Evolutionary conservation across 2,329 filamentous ascomycete species (phyloP).

Genomic region (Aspergillus arachidicola): DNA sequence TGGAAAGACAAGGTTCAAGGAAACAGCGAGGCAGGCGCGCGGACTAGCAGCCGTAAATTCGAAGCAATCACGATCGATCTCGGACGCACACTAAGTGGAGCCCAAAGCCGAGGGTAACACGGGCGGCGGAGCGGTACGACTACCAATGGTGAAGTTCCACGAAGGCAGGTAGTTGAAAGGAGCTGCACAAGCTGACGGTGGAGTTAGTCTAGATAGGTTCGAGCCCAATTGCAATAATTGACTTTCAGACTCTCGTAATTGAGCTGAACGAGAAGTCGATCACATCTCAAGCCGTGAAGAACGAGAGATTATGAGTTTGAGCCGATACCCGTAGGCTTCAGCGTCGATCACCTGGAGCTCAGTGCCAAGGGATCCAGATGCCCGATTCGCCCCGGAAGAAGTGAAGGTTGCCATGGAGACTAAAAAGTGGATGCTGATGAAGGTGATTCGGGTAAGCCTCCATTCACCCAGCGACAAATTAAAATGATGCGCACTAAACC

Average conservation of each 20-base stretch:
- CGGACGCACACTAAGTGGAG: neutral
- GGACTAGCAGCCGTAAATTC: conserved; percentile 3
- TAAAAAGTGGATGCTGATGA: conserved; percentile 15
- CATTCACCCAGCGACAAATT: neutral
- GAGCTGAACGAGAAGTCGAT: neutral
- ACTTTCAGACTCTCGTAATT: neutral
- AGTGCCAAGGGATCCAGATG: conserved; percentile 19
- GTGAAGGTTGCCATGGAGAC: conserved; percentile 26
- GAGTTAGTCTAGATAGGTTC: neutral
- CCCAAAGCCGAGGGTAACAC: conserved; percentile 1
- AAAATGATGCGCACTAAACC: neutral
- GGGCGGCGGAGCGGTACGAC: conserved; percentile 1
- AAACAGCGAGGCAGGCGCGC: conserved; percentile 6
- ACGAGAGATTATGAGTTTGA: neutral
- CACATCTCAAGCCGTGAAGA: neutral
- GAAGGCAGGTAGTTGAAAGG: conserved; percentile 6
- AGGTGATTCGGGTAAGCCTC: conserved; percentile 2
- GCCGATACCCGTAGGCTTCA: conserved; percentile 6
- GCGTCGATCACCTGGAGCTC: conserved; percentile 20
- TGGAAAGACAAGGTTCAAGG: neutral
- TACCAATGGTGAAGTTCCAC: conserved; percentile 21
- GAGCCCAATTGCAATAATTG: neutral
- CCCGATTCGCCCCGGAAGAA: conserved; percentile 21
- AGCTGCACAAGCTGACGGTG: neutral
- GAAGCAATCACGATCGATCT: conserved; percentile 12